Conservation (phyloP, 2,329 filamentous ascomycete genomes). For the Exophiala mesophila region DNA sequence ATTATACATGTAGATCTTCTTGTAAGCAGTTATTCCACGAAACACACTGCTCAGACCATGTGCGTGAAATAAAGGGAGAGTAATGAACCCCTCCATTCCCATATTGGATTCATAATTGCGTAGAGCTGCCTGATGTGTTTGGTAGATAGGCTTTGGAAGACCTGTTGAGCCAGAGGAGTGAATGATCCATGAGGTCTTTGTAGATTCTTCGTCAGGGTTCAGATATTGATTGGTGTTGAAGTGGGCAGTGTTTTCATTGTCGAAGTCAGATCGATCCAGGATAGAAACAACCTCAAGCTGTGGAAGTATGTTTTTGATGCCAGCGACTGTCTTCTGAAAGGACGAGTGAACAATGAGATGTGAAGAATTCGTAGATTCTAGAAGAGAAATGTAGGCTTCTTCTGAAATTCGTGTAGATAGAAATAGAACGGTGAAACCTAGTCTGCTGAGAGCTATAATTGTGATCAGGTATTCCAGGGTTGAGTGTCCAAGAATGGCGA, state of each 20-base stretch:
- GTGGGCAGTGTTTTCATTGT: conserved; percentile 21
- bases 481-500: conserved; percentile 17
- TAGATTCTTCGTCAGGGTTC: conserved; percentile 16
- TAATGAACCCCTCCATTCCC: conserved; percentile 31
- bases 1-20: conserved; percentile 52
- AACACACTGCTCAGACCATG: conserved; percentile 55
- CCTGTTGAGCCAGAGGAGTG: conserved; percentile 49
- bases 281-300: conserved; percentile 30
- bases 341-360: conserved; percentile 32
- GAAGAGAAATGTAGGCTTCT: conserved; percentile 41
- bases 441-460: conserved; percentile 46
- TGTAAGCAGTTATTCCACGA: conserved; percentile 48
- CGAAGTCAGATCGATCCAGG: conserved; percentile 23
- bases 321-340: conserved; percentile 25
- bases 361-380: conserved; percentile 37
- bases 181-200: conserved; percentile 37
- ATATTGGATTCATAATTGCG: conserved; percentile 19
- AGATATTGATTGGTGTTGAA: conserved; percentile 30
- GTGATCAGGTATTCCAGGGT: conserved; percentile 19
- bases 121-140: conserved; percentile 34
- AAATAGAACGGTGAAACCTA: conserved; percentile 53
- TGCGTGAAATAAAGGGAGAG: conserved; percentile 55
- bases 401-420: conserved; percentile 51
- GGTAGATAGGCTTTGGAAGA: conserved; percentile 42
- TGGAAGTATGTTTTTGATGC: conserved; percentile 24